Conservation (phyloP, 371 early-diverging fungal genomes). For the Saksenaea oblongispora region DNA sequence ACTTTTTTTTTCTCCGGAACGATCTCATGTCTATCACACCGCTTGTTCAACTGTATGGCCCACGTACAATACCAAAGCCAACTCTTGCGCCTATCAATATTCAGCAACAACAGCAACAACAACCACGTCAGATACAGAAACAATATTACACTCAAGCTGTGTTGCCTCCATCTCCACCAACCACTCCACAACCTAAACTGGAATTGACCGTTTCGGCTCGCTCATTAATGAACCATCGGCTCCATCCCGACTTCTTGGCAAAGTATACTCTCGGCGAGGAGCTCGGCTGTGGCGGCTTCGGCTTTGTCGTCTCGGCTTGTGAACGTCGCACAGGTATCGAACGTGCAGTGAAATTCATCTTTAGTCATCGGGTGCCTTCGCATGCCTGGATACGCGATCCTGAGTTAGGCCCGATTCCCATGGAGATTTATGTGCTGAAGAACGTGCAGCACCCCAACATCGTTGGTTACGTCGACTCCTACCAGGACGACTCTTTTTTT, state of each 20-base stretch:
- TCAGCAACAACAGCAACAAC: constrained; percentile 9
- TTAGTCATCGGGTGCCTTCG: constrained; percentile 63
- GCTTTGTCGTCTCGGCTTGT: constrained; percentile 72
- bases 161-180: constrained; percentile 28
- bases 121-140: not conserved
- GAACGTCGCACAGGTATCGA: constrained; percentile 55
- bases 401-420: constrained; percentile 68
- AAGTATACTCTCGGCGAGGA: constrained; percentile 65
- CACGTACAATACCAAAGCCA: constrained; percentile 24
- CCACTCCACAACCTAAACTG: constrained; percentile 26
- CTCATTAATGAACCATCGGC: constrained; percentile 41
- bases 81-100: constrained; percentile 19
- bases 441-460: constrained; percentile 73
- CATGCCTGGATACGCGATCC: constrained; percentile 65
- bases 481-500: constrained; percentile 64
- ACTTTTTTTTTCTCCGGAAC: constrained; percentile 11
- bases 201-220: constrained; percentile 46
- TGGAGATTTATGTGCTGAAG: constrained; percentile 74
- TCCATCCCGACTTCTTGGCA: constrained; percentile 49
- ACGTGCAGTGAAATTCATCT: constrained; percentile 83
- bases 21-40: constrained; percentile 7
- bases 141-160: not conserved
- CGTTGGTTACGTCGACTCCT: constrained; percentile 67
- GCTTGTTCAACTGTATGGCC: constrained; percentile 32
- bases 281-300: constrained; percentile 82